phyloP scores from a whole-genome alignment of 306 rosid species.

The Chamaecrista fasciculata region DNA sequence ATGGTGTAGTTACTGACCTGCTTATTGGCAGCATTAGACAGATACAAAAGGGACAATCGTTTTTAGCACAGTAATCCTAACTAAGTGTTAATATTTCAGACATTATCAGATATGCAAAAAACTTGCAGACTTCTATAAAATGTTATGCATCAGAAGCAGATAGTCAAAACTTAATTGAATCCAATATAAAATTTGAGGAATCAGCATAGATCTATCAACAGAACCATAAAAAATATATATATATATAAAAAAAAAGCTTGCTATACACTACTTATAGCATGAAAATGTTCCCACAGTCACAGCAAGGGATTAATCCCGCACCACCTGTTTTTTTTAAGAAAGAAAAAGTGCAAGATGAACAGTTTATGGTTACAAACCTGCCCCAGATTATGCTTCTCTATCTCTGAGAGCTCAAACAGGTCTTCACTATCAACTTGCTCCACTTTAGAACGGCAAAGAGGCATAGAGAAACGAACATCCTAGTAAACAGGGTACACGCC shows the following conservation, averaged over 20 bases:
- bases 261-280: background rate
- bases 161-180: background rate
- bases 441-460: conserved; percentile 81
- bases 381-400: conserved; percentile 86
- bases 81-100: background rate
- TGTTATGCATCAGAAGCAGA: background rate
- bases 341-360: conserved; percentile 1
- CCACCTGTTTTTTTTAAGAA: background rate
- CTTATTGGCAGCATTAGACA: conserved; percentile 3
- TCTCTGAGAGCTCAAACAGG: conserved; percentile 91
- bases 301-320: conserved; percentile 19
- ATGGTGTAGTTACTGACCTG: background rate
- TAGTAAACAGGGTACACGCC: conserved; percentile 33
- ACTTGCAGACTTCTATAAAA: background rate
- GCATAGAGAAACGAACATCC: conserved; percentile 93
- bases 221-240: background rate
- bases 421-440: conserved; percentile 78
- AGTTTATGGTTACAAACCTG: conserved; percentile 57
- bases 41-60: conserved; percentile 7
- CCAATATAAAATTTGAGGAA: background rate
- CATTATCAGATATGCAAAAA: background rate
- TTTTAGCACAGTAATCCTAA: background rate
- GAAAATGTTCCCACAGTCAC: conserved; percentile 10
- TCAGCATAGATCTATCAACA: background rate
- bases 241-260: background rate